Conservation (phyloP, 345 rosid species). For the Murraya paniculata region DNA sequence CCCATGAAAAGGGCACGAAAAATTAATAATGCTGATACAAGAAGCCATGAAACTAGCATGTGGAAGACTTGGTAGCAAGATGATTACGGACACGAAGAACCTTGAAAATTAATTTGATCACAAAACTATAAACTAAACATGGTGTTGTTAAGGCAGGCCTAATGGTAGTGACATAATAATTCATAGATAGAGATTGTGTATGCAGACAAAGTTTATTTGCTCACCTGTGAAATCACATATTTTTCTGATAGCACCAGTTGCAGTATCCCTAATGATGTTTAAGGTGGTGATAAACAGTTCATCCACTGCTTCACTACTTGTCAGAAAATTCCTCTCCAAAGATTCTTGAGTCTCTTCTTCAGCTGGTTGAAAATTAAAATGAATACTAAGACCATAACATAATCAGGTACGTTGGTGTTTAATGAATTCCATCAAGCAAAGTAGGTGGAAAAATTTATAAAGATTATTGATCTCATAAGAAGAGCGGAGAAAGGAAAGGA, state of each 20-base stretch:
- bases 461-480: not conserved
- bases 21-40: not conserved
- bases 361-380: slow-evolving; percentile 24
- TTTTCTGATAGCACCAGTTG: slow-evolving; percentile 48
- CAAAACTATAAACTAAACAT: not conserved
- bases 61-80: not conserved
- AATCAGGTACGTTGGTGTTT: not conserved
- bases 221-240: slow-evolving; percentile 74
- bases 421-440: not conserved
- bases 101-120: not conserved
- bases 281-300: slow-evolving; percentile 83
- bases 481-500: not conserved
- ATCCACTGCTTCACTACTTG: slow-evolving; percentile 64
- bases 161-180: not conserved
- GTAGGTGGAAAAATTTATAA: not conserved
- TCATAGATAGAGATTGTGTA: not conserved
- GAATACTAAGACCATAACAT: not conserved
- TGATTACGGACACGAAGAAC: not conserved
- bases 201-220: slow-evolving; percentile 18
- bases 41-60: not conserved
- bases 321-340: slow-evolving; percentile 45
- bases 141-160: not conserved
- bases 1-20: not conserved
- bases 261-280: slow-evolving; percentile 63
- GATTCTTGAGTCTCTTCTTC: slow-evolving; percentile 37